Conservation (phyloP, 371 early-diverging fungal genomes). For the Mucor irregularis region DNA sequence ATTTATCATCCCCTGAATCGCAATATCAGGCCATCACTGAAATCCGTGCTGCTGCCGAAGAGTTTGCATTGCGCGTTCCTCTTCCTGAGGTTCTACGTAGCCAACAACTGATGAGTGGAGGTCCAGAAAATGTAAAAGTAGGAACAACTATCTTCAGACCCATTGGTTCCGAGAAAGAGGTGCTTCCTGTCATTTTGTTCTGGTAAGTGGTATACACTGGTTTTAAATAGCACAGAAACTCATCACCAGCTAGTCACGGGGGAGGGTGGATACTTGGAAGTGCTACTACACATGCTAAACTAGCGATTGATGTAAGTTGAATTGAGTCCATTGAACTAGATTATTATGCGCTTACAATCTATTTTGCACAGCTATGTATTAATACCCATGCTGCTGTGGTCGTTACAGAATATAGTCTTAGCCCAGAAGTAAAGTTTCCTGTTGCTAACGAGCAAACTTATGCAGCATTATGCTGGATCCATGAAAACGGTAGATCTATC, state of each 20-base stretch:
- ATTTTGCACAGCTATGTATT: constrained; percentile 8
- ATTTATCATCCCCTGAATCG: constrained; percentile 8
- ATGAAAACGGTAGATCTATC: constrained; percentile 9
- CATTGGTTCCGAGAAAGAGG: constrained; percentile 8
- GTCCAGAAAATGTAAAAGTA: constrained; percentile 6
- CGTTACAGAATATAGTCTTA: constrained; percentile 19
- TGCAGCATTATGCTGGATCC: constrained; percentile 13
- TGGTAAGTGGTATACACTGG: constrained; percentile 3
- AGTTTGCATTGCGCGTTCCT: constrained; percentile 2
- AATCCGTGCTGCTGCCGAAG: constrained; percentile 8
- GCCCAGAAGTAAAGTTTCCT: constrained; percentile 25
- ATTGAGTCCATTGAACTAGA: neutral
- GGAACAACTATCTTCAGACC: constrained; percentile 18
- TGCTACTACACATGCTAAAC: constrained; percentile 9
- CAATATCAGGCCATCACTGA: constrained; percentile 10
- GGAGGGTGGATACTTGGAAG: constrained; percentile 18
- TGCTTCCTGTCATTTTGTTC: constrained; percentile 9
- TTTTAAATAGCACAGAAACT: neutral
- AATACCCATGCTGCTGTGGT: constrained; percentile 13
- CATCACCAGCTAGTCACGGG: constrained; percentile 5
- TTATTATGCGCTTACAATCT: too few relatives aligned
- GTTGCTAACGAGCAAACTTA: constrained; percentile 18
- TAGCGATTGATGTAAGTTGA: constrained; percentile 16
- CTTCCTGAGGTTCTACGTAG: constrained; percentile 6
- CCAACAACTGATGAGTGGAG: constrained; percentile 1